These are phyloP conservation scores for Cordyceps militaris DNA, from an alignment of 2,329 filamentous ascomycete species.

Conservation along the genomic window DNA sequence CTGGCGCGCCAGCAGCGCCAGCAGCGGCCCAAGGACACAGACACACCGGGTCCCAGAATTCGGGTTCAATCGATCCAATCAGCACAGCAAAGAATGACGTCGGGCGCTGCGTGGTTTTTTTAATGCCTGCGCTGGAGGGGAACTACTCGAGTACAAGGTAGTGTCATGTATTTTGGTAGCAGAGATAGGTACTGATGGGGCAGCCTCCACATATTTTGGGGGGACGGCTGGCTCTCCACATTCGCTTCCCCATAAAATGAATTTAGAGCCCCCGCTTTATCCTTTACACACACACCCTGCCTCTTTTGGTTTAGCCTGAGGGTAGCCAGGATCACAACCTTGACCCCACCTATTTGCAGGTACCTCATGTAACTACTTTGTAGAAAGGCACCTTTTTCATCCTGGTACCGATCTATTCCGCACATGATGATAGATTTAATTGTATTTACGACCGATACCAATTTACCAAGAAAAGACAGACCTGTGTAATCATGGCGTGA, in stretches of 20 bases:
- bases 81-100: background rate
- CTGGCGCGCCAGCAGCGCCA: background rate
- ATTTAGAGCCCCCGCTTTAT: background rate
- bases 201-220: background rate
- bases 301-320: background rate
- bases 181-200: background rate
- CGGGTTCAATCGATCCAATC: slow-evolving; percentile 10
- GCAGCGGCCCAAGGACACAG: background rate
- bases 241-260: background rate
- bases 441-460: no score
- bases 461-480: no score
- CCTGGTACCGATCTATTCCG: background rate
- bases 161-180: background rate
- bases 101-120: background rate
- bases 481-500: no score
- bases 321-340: background rate
- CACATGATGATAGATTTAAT: background rate
- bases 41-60: slow-evolving; percentile 8
- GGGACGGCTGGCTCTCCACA: background rate
- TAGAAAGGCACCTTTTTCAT: background rate
- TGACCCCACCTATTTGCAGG: background rate
- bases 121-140: background rate
- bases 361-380: background rate
- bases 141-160: background rate
- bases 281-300: background rate